These are phyloP conservation scores for Capsicum chinense DNA, from an alignment of 257 asterid genomes.

Conservation along the genomic window DNA sequence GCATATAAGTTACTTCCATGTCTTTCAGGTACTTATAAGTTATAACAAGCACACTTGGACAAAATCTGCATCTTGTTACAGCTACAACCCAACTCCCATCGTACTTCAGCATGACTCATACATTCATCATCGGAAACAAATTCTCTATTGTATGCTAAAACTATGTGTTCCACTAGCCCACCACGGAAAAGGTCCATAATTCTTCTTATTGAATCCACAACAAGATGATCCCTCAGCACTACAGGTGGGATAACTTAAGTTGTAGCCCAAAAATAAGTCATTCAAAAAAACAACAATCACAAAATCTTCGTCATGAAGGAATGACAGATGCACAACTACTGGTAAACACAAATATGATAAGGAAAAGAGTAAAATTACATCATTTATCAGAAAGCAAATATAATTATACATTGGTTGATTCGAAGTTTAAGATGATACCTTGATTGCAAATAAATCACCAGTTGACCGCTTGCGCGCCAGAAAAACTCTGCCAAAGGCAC, in stretches of 20 bases:
- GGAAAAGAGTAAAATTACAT: slow-evolving; percentile 8
- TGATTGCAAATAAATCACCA: slow-evolving; percentile 93
- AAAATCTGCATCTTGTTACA: not conserved
- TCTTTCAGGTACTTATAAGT: slow-evolving; percentile 23
- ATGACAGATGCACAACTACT: not conserved
- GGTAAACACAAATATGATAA: not conserved
- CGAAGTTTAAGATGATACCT: slow-evolving; percentile 51
- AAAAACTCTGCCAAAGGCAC: slow-evolving; percentile 94
- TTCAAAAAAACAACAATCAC: not conserved
- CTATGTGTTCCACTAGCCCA: not conserved
- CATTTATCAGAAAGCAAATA: slow-evolving; percentile 14
- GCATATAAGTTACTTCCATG: slow-evolving; percentile 18
- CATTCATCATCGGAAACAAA: not conserved
- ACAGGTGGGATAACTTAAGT: slow-evolving; percentile 2
- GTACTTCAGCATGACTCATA: not conserved
- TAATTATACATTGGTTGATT: slow-evolving; percentile 29
- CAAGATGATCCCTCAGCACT: slow-evolving; percentile 20
- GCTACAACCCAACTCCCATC: not conserved
- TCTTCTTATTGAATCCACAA: slow-evolving; percentile 16
- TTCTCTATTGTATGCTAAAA: not conserved
- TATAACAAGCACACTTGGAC: not conserved
- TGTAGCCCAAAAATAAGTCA: not conserved
- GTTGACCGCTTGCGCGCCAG: slow-evolving; percentile 91
- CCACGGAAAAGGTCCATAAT: not conserved
- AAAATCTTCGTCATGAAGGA: not conserved